Evolutionary conservation across 768 basidiomycete species (phyloP), one percentile per base, ranked within the genome.

Genomic region (Sutorius australiensis): DNA sequence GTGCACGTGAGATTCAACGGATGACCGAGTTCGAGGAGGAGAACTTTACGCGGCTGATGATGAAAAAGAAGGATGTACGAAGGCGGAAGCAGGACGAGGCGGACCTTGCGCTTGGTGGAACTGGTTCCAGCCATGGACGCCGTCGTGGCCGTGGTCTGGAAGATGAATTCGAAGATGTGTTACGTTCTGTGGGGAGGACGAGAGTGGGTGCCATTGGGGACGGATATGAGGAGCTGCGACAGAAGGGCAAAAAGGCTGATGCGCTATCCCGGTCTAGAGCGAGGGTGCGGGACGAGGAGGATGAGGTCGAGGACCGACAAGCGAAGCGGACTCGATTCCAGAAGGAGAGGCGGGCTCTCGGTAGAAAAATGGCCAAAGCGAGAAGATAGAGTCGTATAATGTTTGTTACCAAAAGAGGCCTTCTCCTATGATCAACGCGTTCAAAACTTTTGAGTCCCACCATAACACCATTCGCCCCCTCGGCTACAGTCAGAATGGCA

Each of bases 1-100:
- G 93, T 19, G 90, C 89, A 10, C 80, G 83, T 16, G 87, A 94
- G 63, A 77, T 98, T 50, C 80, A 83, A 59, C 80, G 83, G 6
- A 81, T 97, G 71, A 83, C 81, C 46, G 86, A 92, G 56, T 98
- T 91, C 68, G 95, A 98, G 73, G 93, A 95, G 67, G 92, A 92
- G 42, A 94, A 95, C 69, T 92, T 98, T 72, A 90, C 89, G 34
- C 85, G 95, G 41, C 63, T 98, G 48, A 77, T 95, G 54, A 86
- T 94, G 82, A 89, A 86, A 67, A 98, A 98, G 77, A 85, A 83
- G 63, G 93, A 95, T 41, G 79, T 81, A 14, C 81, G 77, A 60
- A 76, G 84, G 41, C 78, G 95, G 17, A 72, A 67, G 48, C 77
- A 81, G 54, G 95, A 98, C 63, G 95, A 98, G 68, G 90, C 81